phyloP scores from a whole-genome alignment of 75 land plant species.

The Selaginella tamariscina region DNA sequence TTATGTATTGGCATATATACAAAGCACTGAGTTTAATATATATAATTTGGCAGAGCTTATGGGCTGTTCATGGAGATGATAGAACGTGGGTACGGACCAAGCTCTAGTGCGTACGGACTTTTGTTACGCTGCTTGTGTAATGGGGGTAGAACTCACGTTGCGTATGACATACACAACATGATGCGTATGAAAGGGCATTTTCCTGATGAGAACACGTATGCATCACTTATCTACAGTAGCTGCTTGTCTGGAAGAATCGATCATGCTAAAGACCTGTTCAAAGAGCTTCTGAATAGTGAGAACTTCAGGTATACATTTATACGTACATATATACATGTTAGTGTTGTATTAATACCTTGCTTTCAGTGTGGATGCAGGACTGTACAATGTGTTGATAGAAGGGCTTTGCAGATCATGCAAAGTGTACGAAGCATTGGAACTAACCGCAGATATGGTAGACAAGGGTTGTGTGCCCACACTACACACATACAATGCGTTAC shows the following conservation, averaged over 20 bases:
- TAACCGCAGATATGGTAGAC: not conserved
- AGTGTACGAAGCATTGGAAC: not conserved
- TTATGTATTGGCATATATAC: no score
- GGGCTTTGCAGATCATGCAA: not conserved
- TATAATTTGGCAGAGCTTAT: no score
- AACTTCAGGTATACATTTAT: not conserved
- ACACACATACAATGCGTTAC: not conserved
- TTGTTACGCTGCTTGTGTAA: not conserved
- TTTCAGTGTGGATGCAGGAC: not conserved
- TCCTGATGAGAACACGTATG: not conserved
- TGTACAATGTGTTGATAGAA: not conserved
- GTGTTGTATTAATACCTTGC: no score
- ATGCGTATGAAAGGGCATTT: not conserved
- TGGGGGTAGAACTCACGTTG: not conserved
- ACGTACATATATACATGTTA: no score
- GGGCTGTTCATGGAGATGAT: not conserved
- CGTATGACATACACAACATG: not conserved
- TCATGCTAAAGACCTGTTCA: not conserved
- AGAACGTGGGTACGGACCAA: not conserved
- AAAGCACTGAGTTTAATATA: no score
- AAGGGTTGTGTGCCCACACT: not conserved
- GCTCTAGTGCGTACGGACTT: not conserved
- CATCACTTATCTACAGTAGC: not conserved
- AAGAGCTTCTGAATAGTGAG: not conserved
- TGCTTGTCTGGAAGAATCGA: not conserved